These are phyloP conservation scores for Mucor racemosus DNA, from an alignment of 371 early-diverging fungal genomes.

Conservation along the genomic window DNA sequence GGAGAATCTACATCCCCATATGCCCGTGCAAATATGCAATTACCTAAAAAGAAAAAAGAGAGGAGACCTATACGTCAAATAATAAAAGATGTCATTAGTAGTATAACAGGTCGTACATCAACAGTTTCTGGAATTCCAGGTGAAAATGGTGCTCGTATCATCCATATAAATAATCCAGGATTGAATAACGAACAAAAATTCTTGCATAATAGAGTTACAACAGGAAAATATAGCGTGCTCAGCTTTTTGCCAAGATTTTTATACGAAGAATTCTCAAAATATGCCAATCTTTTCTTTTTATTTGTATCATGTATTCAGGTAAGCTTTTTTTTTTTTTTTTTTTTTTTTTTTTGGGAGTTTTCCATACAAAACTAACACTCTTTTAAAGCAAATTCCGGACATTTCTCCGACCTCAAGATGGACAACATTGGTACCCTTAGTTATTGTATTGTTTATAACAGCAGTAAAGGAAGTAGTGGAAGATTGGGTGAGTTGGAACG, in stretches of 20 bases:
- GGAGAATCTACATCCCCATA: slow-evolving; percentile 26
- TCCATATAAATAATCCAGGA: slow-evolving; percentile 82
- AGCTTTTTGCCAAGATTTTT: slow-evolving; percentile 93
- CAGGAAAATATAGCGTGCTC: slow-evolving; percentile 87
- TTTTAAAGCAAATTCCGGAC: slow-evolving; percentile 76
- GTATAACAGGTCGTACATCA: slow-evolving; percentile 14
- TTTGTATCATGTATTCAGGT: slow-evolving; percentile 87
- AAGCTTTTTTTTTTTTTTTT: slow-evolving; percentile 10
- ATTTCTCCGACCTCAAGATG: slow-evolving; percentile 83
- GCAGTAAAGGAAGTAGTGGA: slow-evolving; percentile 97
- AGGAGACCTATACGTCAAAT: slow-evolving; percentile 6
- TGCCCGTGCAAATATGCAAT: slow-evolving; percentile 31
- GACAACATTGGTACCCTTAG: slow-evolving; percentile 92
- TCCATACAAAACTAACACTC: not conserved
- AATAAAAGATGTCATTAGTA: slow-evolving; percentile 19
- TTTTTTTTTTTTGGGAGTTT: not conserved
- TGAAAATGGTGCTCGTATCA: slow-evolving; percentile 67
- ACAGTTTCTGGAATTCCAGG: slow-evolving; percentile 33
- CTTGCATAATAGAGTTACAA: slow-evolving; percentile 81
- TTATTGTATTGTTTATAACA: slow-evolving; percentile 87
- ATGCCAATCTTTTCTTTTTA: slow-evolving; percentile 95
- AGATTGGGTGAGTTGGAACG: slow-evolving; percentile 70
- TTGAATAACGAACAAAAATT: slow-evolving; percentile 77
- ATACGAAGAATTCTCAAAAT: slow-evolving; percentile 93
- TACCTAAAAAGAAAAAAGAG: slow-evolving; percentile 14